Evolutionary conservation across 208 protist genomes (phyloP).

Genomic region (Endotrypanum monterogeii): DNA sequence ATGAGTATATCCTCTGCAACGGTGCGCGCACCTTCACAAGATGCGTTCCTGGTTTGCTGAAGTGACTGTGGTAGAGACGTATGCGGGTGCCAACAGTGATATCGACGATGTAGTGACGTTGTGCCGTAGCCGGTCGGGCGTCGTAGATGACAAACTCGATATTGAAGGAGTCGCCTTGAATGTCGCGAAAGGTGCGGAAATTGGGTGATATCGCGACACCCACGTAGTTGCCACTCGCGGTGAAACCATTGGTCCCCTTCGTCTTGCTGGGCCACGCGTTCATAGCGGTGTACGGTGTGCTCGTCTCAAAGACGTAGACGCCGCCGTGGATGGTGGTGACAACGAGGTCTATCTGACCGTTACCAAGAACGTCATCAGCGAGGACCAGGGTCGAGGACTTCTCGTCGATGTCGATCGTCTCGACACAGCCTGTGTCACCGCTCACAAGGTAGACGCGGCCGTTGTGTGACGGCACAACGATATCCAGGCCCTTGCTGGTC

Average conservation of each 20-base stretch:
- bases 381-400: conserved; percentile 88
- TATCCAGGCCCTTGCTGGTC: conserved; percentile 44
- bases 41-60: conserved; percentile 48
- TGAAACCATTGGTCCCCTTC: conserved; percentile 82
- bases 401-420: conserved; percentile 92
- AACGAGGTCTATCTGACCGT: conserved; percentile 90
- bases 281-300: conserved; percentile 65
- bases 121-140: conserved; percentile 13
- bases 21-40: conserved; percentile 59
- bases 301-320: conserved; percentile 87
- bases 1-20: conserved; percentile 59
- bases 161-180: conserved; percentile 71
- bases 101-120: conserved; percentile 56
- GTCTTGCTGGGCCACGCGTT: conserved; percentile 76
- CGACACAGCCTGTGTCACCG: conserved; percentile 72
- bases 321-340: conserved; percentile 87
- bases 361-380: conserved; percentile 89
- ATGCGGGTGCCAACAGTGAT: conserved; percentile 70
- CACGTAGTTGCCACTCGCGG: conserved; percentile 69
- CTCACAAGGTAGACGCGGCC: conserved; percentile 90
- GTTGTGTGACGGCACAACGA: conserved; percentile 88
- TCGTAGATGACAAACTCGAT: conserved; percentile 79
- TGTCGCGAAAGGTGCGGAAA: conserved; percentile 56
- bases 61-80: conserved; percentile 49
- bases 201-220: conserved; percentile 70